Conservation (phyloP, 441 rosid genomes). For the Syzygium syzygioides region DNA sequence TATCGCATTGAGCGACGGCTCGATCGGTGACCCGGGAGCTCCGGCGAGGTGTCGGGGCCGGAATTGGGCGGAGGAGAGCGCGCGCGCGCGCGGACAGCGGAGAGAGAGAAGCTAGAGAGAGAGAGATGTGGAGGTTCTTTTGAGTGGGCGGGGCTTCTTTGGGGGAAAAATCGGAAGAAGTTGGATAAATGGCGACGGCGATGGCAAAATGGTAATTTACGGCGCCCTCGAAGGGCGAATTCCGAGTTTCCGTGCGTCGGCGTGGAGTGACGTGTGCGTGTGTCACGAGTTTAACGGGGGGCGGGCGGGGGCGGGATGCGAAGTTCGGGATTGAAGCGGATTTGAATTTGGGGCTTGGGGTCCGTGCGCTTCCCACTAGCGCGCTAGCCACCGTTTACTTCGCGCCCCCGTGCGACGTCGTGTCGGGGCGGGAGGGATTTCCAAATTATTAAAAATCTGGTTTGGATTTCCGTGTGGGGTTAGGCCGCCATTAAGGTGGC, state of each 20-base stretch:
- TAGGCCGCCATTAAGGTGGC: neutral
- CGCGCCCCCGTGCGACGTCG: neutral
- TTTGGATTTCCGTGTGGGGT: neutral
- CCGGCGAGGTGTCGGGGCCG: neutral
- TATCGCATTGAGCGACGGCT: neutral
- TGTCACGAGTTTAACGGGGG: neutral
- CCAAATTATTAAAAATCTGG: neutral
- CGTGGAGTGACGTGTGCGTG: no score
- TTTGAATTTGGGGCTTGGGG: neutral
- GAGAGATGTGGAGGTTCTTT: neutral
- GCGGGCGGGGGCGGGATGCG: neutral
- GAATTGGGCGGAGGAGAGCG: neutral
- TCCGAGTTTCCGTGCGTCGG: no score
- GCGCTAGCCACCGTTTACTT: no score
- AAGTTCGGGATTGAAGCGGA: neutral
- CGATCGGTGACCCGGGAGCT: neutral
- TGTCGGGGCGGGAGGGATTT: neutral
- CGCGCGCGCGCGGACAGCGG: neutral
- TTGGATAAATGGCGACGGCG: neutral
- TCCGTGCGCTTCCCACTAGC: neutral
- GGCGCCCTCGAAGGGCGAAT: no score
- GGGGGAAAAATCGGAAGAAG: neutral
- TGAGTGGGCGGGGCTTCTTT: neutral
- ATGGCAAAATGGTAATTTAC: neutral
- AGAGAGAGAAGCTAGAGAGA: neutral